A percentile compares a stretch with the other conserved stretches of the same genome.
Evolutionary conservation across 495 filamentous ascomycete genomes (phyloP).

Genomic region (Penicillium subrubescens): DNA sequence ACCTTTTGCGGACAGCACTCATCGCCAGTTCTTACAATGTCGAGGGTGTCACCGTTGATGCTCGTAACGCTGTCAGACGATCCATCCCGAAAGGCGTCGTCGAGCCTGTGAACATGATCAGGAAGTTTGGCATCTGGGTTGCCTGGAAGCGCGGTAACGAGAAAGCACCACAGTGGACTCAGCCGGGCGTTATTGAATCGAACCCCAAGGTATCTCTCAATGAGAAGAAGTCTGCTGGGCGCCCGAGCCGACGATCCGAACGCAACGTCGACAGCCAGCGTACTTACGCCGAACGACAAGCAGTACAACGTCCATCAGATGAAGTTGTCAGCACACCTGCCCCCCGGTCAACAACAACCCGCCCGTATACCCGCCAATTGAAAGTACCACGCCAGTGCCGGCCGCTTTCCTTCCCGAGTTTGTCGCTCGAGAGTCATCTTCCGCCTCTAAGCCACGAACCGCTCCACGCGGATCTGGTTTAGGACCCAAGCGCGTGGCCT

Average conservation of each 20-base stretch:
- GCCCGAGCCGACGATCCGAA: slow-evolving; percentile 50
- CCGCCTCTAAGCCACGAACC: slow-evolving; percentile 34
- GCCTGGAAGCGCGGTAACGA: slow-evolving; percentile 77
- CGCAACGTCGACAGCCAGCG: slow-evolving; percentile 46
- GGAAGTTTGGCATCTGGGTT: slow-evolving; percentile 69
- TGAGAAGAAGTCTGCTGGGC: slow-evolving; percentile 47
- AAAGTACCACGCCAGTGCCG: slow-evolving; percentile 25
- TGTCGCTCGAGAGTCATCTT: slow-evolving; percentile 30
- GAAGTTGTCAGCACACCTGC: slow-evolving; percentile 22
- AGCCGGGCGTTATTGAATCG: slow-evolving; percentile 48
- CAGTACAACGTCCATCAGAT: slow-evolving; percentile 43
- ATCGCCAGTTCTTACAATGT: slow-evolving; percentile 64
- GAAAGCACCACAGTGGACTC: slow-evolving; percentile 66
- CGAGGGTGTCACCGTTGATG: slow-evolving; percentile 59
- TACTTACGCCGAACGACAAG: slow-evolving; percentile 50
- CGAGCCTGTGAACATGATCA: slow-evolving; percentile 62
- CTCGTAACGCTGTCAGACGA: slow-evolving; percentile 59
- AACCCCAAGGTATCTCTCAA: slow-evolving; percentile 44
- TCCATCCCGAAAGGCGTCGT: slow-evolving; percentile 66
- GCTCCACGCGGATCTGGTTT: slow-evolving; percentile 44
- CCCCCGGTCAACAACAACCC: slow-evolving; percentile 18
- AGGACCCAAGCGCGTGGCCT: slow-evolving; percentile 55
- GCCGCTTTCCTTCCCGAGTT: slow-evolving; percentile 16
- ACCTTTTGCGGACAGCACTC: slow-evolving; percentile 68
- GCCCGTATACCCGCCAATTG: slow-evolving; percentile 19